Base-by-base conservation (phyloP, 441 rosid genomes). In the Kokia cookei region DNA sequence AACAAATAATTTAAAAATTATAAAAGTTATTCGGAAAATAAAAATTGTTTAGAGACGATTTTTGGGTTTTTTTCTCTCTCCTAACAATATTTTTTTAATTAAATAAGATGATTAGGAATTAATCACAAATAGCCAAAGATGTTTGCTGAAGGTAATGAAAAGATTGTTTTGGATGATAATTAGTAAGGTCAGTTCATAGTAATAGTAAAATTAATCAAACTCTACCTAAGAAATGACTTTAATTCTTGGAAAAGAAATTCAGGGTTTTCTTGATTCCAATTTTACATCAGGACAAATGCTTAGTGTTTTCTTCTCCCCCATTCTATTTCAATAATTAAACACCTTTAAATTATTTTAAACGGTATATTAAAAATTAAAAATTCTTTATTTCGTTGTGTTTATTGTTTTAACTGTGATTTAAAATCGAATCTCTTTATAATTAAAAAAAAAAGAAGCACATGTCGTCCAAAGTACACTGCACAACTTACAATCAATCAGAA, bases 131-230 rank as follows among this genome's bases (percentile, higher is more conserved):
- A 45, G 37, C 57, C 70, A 66, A 45, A 66, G n/a, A 24, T 45
- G 57, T 13, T 47, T 45, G 47, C 24, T 1, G n/a, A 65, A 63
- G 50, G n/a, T 65, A 13, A 45, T 66, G 71, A 66, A 47, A 66
- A 47, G 71, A 66, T 66, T 47, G 55, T 66, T 66, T 66, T 66
- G 57, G 1, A 15, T 47, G 71, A 67, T 27, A 48, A 15, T 26
- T 15, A 67, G 58, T 14, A 67, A 67, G 40, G 71, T 67, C 71
- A 48, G 71, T 67, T 67, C 71, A 47, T 67, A 27, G 71, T 47
- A 67, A 14, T 47, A 67, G 58, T 67, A 47, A 17, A 17, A 60
- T 27, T 60, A 60, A 50, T 48, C 29, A 68, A 68, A 29, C 60
- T 50, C 59, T 5, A 50, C 15, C 27, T 4, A 50, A 8, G 72